Conservation (phyloP, 1,284 basidiomycete genomes). For the Papiliotrema fonsecae region DNA sequence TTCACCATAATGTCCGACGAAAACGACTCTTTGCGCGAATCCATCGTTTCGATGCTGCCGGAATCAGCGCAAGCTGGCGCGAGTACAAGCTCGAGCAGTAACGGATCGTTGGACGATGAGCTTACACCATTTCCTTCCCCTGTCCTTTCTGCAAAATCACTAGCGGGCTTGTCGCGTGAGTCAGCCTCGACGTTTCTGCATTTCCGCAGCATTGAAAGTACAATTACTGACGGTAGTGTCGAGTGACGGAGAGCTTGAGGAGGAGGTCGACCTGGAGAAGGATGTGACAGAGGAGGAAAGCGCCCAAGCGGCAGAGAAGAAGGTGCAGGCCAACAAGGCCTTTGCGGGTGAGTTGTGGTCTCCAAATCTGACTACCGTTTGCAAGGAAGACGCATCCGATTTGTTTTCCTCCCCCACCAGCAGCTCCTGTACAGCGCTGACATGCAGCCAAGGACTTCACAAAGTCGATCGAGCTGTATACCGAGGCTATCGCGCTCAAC, state of each 20-base stretch:
- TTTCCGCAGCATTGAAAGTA: background rate
- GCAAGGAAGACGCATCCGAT: background rate
- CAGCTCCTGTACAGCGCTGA: conserved; percentile 1
- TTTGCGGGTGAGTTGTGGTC: conserved; percentile 59
- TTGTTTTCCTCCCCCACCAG: background rate
- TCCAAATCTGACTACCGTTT: background rate
- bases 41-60: background rate
- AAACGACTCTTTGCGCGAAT: background rate
- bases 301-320: conserved; percentile 63
- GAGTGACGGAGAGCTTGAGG: conserved; percentile 42
- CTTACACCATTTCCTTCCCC: conserved; percentile 7
- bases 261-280: conserved; percentile 40
- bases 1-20: background rate
- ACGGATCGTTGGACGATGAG: conserved; percentile 3
- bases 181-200: background rate
- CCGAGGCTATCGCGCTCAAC: conserved; percentile 71
- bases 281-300: conserved; percentile 63
- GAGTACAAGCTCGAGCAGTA: background rate
- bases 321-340: conserved; percentile 78
- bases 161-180: conserved; percentile 7
- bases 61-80: background rate
- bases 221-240: conserved; percentile 30
- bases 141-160: conserved; percentile 4
- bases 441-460: conserved; percentile 57
- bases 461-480: conserved; percentile 66